These are phyloP conservation scores for Penicillium ochrochloron DNA, from an alignment of 495 filamentous ascomycete species.

Conservation along the genomic window DNA sequence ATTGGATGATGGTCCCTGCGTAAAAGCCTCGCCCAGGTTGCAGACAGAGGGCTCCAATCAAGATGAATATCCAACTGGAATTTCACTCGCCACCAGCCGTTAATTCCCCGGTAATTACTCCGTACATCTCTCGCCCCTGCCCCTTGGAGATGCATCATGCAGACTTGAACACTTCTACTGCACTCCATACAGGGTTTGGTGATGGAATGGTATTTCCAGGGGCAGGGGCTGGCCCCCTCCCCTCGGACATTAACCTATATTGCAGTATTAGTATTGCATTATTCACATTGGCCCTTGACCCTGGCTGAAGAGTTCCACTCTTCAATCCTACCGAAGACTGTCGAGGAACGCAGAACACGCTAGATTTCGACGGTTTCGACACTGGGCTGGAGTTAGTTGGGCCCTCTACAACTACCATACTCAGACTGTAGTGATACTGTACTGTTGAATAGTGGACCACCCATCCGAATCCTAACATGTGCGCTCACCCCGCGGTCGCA, in stretches of 20 bases:
- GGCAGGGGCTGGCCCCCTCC: neutral
- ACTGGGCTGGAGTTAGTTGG: too few relatives aligned
- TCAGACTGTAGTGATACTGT: too few relatives aligned
- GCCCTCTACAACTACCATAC: too few relatives aligned
- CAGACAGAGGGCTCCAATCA: neutral
- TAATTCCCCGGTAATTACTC: neutral
- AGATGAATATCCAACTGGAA: neutral
- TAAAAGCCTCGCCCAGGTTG: neutral
- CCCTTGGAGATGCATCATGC: neutral
- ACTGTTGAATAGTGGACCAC: too few relatives aligned
- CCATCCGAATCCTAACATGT: too few relatives aligned
- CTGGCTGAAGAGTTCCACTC: neutral
- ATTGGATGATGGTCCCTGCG: neutral
- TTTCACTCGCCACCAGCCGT: conserved; percentile 8
- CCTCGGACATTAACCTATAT: neutral
- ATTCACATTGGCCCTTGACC: neutral
- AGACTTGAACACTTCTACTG: neutral
- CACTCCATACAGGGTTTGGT: neutral
- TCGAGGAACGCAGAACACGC: conserved; percentile 2
- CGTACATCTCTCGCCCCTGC: neutral
- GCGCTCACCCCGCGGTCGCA: too few relatives aligned
- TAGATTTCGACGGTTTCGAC: neutral
- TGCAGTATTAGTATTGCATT: neutral
- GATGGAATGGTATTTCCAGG: conserved; percentile 8
- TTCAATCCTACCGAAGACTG: neutral